Evolutionary conservation across 257 asterid species (phyloP).

Genomic region (Primulina eburnea): DNA sequence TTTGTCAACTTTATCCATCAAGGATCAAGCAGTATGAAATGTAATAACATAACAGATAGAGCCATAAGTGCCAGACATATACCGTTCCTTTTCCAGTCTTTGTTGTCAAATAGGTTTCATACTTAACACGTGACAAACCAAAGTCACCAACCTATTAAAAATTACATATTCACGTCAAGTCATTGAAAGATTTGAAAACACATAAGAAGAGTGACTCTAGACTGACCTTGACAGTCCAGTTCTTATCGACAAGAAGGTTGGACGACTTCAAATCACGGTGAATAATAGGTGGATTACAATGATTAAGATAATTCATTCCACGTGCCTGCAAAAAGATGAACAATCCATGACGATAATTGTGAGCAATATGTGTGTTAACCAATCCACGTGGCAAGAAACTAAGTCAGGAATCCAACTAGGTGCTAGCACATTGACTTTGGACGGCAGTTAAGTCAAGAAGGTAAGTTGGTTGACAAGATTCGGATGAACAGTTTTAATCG

Average conservation of each 20-base stretch:
- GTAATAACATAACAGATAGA: constrained; percentile 4
- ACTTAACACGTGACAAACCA: constrained; percentile 90
- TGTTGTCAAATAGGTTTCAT: constrained; percentile 80
- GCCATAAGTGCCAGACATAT: constrained; percentile 24
- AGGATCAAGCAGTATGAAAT: constrained; percentile 17
- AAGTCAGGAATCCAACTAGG: too few relatives aligned
- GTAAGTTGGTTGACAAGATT: too few relatives aligned
- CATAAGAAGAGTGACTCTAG: constrained; percentile 15
- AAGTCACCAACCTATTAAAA: constrained; percentile 86
- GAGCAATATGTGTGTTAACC: too few relatives aligned
- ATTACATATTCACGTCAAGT: constrained; percentile 7
- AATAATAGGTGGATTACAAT: constrained; percentile 75
- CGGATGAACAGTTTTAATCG: too few relatives aligned
- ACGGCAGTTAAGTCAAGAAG: too few relatives aligned
- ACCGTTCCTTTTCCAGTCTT: constrained; percentile 97
- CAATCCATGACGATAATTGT: constrained; percentile 6
- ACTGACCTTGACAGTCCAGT: constrained; percentile 94
- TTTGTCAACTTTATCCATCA: neutral
- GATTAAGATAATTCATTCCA: constrained; percentile 96
- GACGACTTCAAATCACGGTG: constrained; percentile 98
- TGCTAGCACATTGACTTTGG: too few relatives aligned
- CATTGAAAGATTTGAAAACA: constrained; percentile 1
- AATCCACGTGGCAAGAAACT: too few relatives aligned
- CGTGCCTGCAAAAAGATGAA: constrained; percentile 58
- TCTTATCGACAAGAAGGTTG: constrained; percentile 94